These are phyloP conservation scores for Colletotrichum sp. DNA, from an alignment of 2,329 filamentous ascomycete species.

Conservation along the genomic window DNA sequence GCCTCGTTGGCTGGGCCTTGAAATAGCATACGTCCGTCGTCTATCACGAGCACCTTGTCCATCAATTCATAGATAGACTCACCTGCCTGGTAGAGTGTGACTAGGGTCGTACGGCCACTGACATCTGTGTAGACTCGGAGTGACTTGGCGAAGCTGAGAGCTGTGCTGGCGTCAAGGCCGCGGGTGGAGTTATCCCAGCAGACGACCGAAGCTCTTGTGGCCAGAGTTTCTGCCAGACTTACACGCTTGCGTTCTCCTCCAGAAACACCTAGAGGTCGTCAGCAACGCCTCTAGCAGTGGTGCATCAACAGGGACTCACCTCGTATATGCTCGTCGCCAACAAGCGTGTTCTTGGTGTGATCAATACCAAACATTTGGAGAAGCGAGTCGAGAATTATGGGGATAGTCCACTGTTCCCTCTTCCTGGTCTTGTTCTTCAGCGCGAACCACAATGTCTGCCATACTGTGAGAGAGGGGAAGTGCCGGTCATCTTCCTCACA, in stretches of 20 bases:
- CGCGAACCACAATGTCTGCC: constrained; percentile 78
- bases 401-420: constrained; percentile 65
- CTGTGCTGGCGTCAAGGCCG: constrained; percentile 80
- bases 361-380: constrained; percentile 80
- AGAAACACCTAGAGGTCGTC: constrained; percentile 52
- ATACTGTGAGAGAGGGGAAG: constrained; percentile 75
- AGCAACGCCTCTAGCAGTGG: neutral
- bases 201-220: constrained; percentile 74
- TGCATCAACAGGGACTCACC: constrained; percentile 42
- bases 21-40: constrained; percentile 76
- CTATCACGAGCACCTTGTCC: constrained; percentile 82
- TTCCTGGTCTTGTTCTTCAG: constrained; percentile 78
- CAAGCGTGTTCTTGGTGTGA: constrained; percentile 75
- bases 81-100: constrained; percentile 48
- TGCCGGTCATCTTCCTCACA: constrained; percentile 80
- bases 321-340: constrained; percentile 74
- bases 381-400: constrained; percentile 71
- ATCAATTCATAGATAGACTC: constrained; percentile 57
- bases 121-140: constrained; percentile 78
- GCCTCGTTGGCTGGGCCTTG: constrained; percentile 74
- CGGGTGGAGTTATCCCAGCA: constrained; percentile 84
- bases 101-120: constrained; percentile 60
- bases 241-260: constrained; percentile 84
- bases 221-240: constrained; percentile 78
- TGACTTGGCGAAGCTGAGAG: constrained; percentile 76